These are phyloP conservation scores for Zygoascus hellenicus DNA, from an alignment of 1,139 yeast genomes.

Conservation along the genomic window DNA sequence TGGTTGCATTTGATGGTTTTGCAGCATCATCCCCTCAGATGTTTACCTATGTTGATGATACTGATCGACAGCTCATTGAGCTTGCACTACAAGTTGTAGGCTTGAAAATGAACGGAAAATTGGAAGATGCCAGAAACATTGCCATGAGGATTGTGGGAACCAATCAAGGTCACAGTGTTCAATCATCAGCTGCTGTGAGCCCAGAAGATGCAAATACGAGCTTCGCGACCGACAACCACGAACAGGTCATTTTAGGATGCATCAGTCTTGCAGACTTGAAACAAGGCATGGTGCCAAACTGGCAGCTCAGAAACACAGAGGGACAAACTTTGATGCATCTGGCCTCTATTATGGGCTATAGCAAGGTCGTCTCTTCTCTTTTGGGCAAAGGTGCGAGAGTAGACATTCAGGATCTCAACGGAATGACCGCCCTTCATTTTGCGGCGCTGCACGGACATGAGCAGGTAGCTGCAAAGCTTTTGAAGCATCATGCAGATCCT, in stretches of 20 bases:
- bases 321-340: conserved; percentile 87
- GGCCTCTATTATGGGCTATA: conserved; percentile 70
- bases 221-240: conserved; percentile 19
- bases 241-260: conserved; percentile 26
- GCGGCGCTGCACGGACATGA: conserved; percentile 75
- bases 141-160: conserved; percentile 68
- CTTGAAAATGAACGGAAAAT: conserved; percentile 85
- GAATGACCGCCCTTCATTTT: conserved; percentile 79
- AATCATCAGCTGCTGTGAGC: conserved; percentile 8
- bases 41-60: conserved; percentile 87
- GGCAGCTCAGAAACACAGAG: conserved; percentile 73
- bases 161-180: conserved; percentile 9
- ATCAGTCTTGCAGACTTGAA: conserved; percentile 24
- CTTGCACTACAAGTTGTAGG: conserved; percentile 92
- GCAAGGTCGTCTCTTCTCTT: conserved; percentile 54
- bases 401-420: conserved; percentile 70
- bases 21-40: conserved; percentile 43
- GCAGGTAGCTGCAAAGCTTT: conserved; percentile 50
- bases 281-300: conserved; percentile 43
- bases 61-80: conserved; percentile 87
- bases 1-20: conserved; percentile 61
- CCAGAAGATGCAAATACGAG: conserved; percentile 10
- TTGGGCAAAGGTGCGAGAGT: conserved; percentile 75
- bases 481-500: conserved; percentile 53
- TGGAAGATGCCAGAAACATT: conserved; percentile 87